Evolutionary conservation across 202 grass and related monocot species (phyloP), one percentile per base, ranked within the genome.

Genomic region (Schoenoplectus tabernaemontani): DNA sequence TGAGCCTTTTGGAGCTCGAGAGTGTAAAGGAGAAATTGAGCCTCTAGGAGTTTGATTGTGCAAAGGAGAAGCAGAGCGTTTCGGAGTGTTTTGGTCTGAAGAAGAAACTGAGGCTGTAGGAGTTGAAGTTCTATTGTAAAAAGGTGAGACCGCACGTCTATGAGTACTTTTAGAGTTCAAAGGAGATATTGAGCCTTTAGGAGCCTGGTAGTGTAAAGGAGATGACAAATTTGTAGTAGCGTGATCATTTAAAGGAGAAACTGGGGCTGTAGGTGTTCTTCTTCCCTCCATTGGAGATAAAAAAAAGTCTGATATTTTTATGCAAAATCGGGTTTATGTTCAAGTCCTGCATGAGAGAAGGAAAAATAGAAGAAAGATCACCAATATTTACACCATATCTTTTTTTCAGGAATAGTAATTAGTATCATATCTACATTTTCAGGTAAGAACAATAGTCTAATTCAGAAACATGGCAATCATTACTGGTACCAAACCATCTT

Each of bases 141-240:
- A 79, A 4, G 77, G 77, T 17, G 77, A 79, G 16, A 48, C 77
- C 23, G 57, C 64, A 6, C 77, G 38, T 64, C 47, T 79, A 16
- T 34, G 58, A 13, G 69, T 34, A 44, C 57, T 61, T 79, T 63
- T 59, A 59, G 57, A 44, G 57, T 41, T 57, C 17, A 79, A 44
- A 44, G 77, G 77, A 61, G 77, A 79, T 26, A 79, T 58, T 11
- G 74, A 78, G 51, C 74, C 51, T 59, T 38, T 78, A 19, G 30
- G 19, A 38, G 22, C 32, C 58, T 33, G 20, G 26, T 9, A 36
- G 73, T 77, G 73, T 58, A 77, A 37, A 12, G 47, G 23, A 54
- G 71, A 76, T 15, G 46, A 3, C 15, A 34, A 78, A 41, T 50
- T 33, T 78, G 33, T 78, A 59, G 36, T 12, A 43, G 26, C 34